Conservation (phyloP, 495 filamentous ascomycete genomes). For the Achaetomiella virescens region DNA sequence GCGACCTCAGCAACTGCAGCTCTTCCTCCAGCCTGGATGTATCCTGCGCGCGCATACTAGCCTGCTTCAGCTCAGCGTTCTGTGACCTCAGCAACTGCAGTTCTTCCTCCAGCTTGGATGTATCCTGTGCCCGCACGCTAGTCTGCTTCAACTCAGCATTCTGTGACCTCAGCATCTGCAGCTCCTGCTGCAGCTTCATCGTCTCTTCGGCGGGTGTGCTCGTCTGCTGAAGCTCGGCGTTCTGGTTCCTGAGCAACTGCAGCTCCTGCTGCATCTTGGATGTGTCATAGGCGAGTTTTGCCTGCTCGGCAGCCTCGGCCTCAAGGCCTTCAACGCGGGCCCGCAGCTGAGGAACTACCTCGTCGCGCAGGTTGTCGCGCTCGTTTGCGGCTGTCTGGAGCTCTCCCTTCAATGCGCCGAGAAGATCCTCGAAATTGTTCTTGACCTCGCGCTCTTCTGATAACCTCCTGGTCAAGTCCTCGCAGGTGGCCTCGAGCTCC, state of each 20-base stretch:
- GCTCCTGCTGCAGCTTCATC: conserved; percentile 67
- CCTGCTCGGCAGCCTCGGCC: conserved; percentile 56
- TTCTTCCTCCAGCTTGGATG: conserved; percentile 74
- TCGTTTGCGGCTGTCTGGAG: conserved; percentile 78
- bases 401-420: conserved; percentile 76
- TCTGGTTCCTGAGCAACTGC: conserved; percentile 61
- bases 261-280: conserved; percentile 77
- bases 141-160: conserved; percentile 37
- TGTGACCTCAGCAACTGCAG: conserved; percentile 64
- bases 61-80: conserved; percentile 53
- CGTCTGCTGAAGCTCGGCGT: conserved; percentile 25
- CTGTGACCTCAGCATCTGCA: conserved; percentile 53
- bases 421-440: conserved; percentile 87
- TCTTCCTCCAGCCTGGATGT: conserved; percentile 75
- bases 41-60: conserved; percentile 65
- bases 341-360: conserved; percentile 67
- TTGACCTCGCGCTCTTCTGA: conserved; percentile 81
- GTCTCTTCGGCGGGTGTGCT: conserved; percentile 24
- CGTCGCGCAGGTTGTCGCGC: conserved; percentile 83
- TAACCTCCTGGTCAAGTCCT: conserved; percentile 73
- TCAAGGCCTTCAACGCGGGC: conserved; percentile 74
- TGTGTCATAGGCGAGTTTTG: conserved; percentile 66
- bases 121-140: conserved; percentile 56
- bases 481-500: conserved; percentile 73
- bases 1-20: conserved; percentile 57